phyloP scores from a whole-genome alignment of 768 basidiomycete genomes.

The Tylopilus sp. region DNA sequence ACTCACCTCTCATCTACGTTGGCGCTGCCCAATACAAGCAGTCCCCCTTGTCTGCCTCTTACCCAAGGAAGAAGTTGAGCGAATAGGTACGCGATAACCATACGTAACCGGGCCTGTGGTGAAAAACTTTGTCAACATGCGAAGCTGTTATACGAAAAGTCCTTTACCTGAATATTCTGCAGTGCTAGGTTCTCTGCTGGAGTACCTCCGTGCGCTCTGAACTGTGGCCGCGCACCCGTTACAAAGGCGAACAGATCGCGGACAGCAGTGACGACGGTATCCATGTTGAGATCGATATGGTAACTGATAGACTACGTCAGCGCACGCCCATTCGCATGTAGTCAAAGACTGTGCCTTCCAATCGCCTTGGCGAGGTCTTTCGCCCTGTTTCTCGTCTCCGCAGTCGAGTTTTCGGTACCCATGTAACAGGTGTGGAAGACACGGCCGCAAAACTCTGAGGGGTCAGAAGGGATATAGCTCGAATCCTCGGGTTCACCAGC shows the following conservation, averaged over 20 bases:
- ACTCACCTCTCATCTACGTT: constrained; percentile 94
- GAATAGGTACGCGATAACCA: constrained; percentile 94
- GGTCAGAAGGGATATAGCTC: too few species aligned
- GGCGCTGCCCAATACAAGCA: constrained; percentile 95
- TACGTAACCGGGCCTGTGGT: constrained; percentile 82
- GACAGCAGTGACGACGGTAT: constrained; percentile 80
- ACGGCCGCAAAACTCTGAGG: too few species aligned
- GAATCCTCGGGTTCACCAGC: too few species aligned
- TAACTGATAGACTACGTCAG: constrained; percentile 50
- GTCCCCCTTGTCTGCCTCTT: constrained; percentile 74
- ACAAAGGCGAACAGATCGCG: constrained; percentile 80
- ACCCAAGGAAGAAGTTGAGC: constrained; percentile 94
- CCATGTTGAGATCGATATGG: constrained; percentile 96
- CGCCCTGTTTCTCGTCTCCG: too few species aligned
- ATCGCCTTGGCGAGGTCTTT: too few species aligned
- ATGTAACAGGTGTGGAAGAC: too few species aligned
- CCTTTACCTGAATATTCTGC: constrained; percentile 89
- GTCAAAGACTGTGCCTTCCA: too few species aligned
- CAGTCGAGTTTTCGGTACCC: too few species aligned
- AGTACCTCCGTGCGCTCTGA: constrained; percentile 83
- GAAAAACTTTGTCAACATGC: neutral
- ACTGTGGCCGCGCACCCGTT: constrained; percentile 69
- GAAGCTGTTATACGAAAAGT: neutral
- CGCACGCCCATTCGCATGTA: too few species aligned
- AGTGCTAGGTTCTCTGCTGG: constrained; percentile 90